Evolutionary conservation across 441 rosid species (phyloP), one percentile per base, ranked within the genome.

Genomic region (Jatropha multifida): DNA sequence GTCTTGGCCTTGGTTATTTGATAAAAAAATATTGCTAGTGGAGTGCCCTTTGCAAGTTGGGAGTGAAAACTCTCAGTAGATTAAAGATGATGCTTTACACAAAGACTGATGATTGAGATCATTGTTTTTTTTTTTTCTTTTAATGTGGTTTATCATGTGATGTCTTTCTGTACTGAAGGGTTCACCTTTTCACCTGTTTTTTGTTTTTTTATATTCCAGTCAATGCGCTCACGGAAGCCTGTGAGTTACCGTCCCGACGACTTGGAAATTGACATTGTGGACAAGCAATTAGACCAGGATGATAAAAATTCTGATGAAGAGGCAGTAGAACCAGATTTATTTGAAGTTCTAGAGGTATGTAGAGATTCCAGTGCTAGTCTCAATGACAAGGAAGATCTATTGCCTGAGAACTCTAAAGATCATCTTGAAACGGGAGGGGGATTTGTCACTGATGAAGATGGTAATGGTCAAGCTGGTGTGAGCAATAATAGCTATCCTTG

Each of bases 161-260:
- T 20, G 6, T 61, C 9, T 26, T 13, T 55, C 13, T 4, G 26
- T 60, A 68, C 20, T 27, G 18, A 72, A n/a, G 55, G 2, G 32
- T 32, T 61, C 11, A 54, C 41, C 41, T 17, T 62, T 18, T 72
- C 9, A 23, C 27, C 23, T 32, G 3, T 63, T 78, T 61, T 77
- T n/a, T 55, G 71, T 70, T 59, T 78, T 65, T 84, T 54, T 71
- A 32, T 77, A 71, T 42, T 69, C 63, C 88, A 96, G 99, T 92
- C 99, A 75, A 81, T 71, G 55, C 94, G 97, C 59, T 76, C 86
- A 32, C 81, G 89, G 79, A 94, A 90, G 76, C 82, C 86, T 68
- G 92, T 83, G 74, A 80, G 64, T 72, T 96, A 94, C 77, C 44
- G 55, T 55, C 44, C 71, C 17, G 70, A 82, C 65, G 83, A 83